Conservation (phyloP, 768 basidiomycete genomes). For the Podaxis sp. region DNA sequence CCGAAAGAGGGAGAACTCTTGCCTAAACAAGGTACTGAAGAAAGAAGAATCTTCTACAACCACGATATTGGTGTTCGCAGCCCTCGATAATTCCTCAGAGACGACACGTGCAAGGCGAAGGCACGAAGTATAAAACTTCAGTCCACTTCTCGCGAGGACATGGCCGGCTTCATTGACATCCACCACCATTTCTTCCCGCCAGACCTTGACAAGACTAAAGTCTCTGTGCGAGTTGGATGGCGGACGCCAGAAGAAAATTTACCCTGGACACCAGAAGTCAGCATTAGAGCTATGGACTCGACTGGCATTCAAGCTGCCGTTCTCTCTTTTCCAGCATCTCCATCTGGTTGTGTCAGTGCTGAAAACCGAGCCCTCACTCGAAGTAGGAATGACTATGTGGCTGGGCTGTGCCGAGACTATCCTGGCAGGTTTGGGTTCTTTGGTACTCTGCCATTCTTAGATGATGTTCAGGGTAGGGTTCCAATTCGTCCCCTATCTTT, state of each 20-base stretch:
- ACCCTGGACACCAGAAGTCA: conserved; percentile 58
- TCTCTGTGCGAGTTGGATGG: conserved; percentile 52
- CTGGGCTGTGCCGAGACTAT: conserved; percentile 42
- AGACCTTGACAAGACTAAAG: conserved; percentile 41
- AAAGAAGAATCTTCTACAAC: not conserved
- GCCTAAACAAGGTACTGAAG: not conserved
- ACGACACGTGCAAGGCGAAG: conserved; percentile 1
- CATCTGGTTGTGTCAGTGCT: conserved; percentile 29
- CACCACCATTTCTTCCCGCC: conserved; percentile 74
- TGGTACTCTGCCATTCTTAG: conserved; percentile 56
- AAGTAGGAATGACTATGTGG: conserved; percentile 42
- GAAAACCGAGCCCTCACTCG: conserved; percentile 40
- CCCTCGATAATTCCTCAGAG: not conserved
- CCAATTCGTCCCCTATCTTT: not conserved
- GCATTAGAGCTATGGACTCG: conserved; percentile 59
- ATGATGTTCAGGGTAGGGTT: conserved; percentile 49
- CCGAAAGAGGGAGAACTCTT: conserved; percentile 7
- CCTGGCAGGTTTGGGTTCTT: conserved; percentile 67
- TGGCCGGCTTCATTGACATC: conserved; percentile 49
- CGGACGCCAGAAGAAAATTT: conserved; percentile 57
- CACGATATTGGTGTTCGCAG: not conserved
- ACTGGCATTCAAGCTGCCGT: conserved; percentile 55
- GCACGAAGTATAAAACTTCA: conserved; percentile 2
- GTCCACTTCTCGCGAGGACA: not conserved
- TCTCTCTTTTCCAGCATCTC: conserved; percentile 61